Evolutionary conservation across 805 yeast species (phyloP), one percentile per base, ranked within the genome.

Genomic region (Novakomyces olei): DNA sequence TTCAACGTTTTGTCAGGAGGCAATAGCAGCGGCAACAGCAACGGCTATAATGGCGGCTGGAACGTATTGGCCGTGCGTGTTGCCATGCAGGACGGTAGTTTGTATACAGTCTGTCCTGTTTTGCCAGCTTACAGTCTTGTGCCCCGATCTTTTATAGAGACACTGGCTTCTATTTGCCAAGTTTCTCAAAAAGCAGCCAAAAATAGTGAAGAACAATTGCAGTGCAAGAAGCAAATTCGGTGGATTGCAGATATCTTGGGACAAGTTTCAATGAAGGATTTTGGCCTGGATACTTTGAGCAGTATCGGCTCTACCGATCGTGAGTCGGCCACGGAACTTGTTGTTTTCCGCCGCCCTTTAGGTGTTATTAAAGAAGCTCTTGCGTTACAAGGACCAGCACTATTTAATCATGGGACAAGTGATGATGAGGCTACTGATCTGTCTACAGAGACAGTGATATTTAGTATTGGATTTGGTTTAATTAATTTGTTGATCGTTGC

Each of bases 171-270:
- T 3, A 16, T 16, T n/a, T 14, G 28, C 14, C 5, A 15, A 19
- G 9, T 12, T 26, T 26, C 15, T 26, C 4, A 12, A 10, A 8
- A 10, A 9, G 28, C 14, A 8, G 14, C 28, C n/a, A 9, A 12
- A 9, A 14, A 16, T 14, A 9, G n/a, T 20, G 18, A 25, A 22
- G 19, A 30, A 14, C n/a, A 14, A 17, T 6, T 19, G 27, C 10
- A 22, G 3, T 10, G 25, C 3, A 22, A 22, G 25, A 10, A 15
- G 25, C 15, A 12, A 14, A 3, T 23, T 6, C 33, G 27, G 7
- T 30, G 33, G 33, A 4, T 30, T 30, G 24, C 26, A 7, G 23
- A 19, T 15, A 15, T 30, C 8, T 4, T 30, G 9, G 33, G 33
- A 20, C 26, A 30, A 8, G 27, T 19, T 3, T 14, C 26, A 3